Evolutionary conservation across 768 basidiomycete genomes (phyloP).

Genomic region (Tricholomella constricta): DNA sequence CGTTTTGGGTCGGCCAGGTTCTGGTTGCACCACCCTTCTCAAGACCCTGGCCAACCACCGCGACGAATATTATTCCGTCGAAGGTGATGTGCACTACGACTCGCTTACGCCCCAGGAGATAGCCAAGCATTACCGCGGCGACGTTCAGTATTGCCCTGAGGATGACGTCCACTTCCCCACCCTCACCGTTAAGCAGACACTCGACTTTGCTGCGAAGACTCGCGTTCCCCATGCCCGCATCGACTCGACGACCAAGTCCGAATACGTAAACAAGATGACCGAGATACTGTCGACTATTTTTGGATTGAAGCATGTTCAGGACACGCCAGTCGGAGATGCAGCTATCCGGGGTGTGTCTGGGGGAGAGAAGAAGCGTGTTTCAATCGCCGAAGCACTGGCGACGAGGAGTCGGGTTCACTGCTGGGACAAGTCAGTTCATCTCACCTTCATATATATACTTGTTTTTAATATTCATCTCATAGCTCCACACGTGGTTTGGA

Average conservation of each 20-base stretch:
- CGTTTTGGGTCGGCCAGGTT: conserved; percentile 83
- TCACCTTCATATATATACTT: background rate
- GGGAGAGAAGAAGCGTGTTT: conserved; percentile 81
- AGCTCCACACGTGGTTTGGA: conserved; percentile 70
- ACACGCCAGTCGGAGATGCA: conserved; percentile 79
- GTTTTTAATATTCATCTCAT: conserved; percentile 14
- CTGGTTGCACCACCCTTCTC: conserved; percentile 84
- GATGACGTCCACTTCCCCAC: conserved; percentile 88
- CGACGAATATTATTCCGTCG: conserved; percentile 63
- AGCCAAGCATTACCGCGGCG: conserved; percentile 68
- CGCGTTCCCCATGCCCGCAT: conserved; percentile 64
- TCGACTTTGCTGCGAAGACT: conserved; percentile 67
- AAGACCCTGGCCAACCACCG: conserved; percentile 80
- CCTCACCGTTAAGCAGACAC: conserved; percentile 76
- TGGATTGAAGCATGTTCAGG: conserved; percentile 70
- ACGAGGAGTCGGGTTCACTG: conserved; percentile 61
- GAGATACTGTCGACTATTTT: conserved; percentile 69
- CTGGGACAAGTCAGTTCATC: conserved; percentile 71
- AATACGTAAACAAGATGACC: conserved; percentile 46
- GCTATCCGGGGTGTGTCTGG: conserved; percentile 74
- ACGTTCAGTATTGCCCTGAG: conserved; percentile 80
- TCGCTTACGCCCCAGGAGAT: conserved; percentile 70
- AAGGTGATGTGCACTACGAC: conserved; percentile 77
- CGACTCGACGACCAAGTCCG: conserved; percentile 42
- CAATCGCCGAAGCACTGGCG: conserved; percentile 70